These are phyloP conservation scores for Fusarium scirpi DNA, from an alignment of 2,329 filamentous ascomycete genomes.

Conservation along the genomic window DNA sequence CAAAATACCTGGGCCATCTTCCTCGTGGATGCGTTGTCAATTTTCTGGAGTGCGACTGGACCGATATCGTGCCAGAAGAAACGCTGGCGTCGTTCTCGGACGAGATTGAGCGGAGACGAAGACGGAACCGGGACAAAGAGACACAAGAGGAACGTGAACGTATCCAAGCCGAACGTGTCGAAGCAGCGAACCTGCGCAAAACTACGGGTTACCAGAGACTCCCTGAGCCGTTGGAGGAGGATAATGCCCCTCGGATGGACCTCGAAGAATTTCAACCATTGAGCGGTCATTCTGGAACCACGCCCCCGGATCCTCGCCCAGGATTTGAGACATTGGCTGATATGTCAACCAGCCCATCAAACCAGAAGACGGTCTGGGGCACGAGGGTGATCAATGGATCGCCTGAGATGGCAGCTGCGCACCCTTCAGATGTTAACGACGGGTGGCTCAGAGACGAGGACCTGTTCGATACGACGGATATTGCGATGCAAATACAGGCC, in stretches of 20 bases:
- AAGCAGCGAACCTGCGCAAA: slow-evolving; percentile 75
- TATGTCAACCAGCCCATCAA: slow-evolving; percentile 83
- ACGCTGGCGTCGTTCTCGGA: slow-evolving; percentile 79
- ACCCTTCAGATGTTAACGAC: slow-evolving; percentile 65
- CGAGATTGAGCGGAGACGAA: slow-evolving; percentile 81
- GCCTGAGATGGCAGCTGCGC: slow-evolving; percentile 61
- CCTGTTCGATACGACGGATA: slow-evolving; percentile 72
- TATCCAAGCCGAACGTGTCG: slow-evolving; percentile 82
- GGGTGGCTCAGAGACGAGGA: slow-evolving; percentile 89
- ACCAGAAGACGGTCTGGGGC: slow-evolving; percentile 90
- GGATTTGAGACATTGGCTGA: slow-evolving; percentile 78
- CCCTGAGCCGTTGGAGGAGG: slow-evolving; percentile 56
- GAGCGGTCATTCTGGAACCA: slow-evolving; percentile 60
- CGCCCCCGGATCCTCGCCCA: slow-evolving; percentile 67
- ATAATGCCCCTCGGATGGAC: slow-evolving; percentile 57
- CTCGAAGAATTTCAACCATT: slow-evolving; percentile 75
- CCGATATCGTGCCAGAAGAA: slow-evolving; percentile 82
- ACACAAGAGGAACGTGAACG: slow-evolving; percentile 88
- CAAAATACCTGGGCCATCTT: slow-evolving; percentile 88
- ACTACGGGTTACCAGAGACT: slow-evolving; percentile 55
- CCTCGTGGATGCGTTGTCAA: slow-evolving; percentile 91
- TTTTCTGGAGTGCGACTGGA: slow-evolving; percentile 96
- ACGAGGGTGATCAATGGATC: slow-evolving; percentile 75
- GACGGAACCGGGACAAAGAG: slow-evolving; percentile 84
- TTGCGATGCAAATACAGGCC: slow-evolving; percentile 70